phyloP scores from a whole-genome alignment of 2,329 filamentous ascomycete species.

The Magnaporthiopsis incrustans region DNA sequence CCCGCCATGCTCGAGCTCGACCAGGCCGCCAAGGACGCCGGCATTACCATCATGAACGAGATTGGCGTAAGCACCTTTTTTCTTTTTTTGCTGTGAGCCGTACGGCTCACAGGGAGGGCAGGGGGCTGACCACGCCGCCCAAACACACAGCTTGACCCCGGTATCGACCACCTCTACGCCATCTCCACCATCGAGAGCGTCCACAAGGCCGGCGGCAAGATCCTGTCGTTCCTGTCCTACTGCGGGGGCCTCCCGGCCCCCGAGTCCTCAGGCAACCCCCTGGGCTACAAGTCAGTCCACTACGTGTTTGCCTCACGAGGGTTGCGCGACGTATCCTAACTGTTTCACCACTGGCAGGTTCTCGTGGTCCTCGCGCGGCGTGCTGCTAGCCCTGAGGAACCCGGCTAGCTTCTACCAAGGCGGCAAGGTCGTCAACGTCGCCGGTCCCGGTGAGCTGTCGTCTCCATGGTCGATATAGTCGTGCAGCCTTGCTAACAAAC shows the following conservation, averaged over 20 bases:
- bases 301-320: constrained; percentile 51
- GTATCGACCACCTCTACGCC: constrained; percentile 70
- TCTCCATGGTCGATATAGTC: neutral
- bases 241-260: constrained; percentile 70
- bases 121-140: neutral
- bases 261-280: constrained; percentile 76
- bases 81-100: neutral
- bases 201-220: constrained; percentile 81
- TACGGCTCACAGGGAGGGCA: neutral
- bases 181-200: constrained; percentile 83
- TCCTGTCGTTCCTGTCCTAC: constrained; percentile 73
- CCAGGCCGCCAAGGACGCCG: constrained; percentile 72
- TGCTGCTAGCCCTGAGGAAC: constrained; percentile 80
- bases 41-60: constrained; percentile 97
- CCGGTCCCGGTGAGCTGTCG: constrained; percentile 28
- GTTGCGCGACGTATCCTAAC: constrained; percentile 5
- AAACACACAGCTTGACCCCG: constrained; percentile 44
- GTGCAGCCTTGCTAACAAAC: constrained; percentile 11
- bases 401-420: constrained; percentile 75
- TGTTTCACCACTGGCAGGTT: neutral
- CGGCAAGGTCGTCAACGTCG: constrained; percentile 63
- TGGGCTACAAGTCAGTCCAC: constrained; percentile 65
- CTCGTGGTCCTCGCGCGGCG: constrained; percentile 59
- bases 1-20: constrained; percentile 89
- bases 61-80: constrained; percentile 47